Base-by-base conservation (phyloP, 495 filamentous ascomycete genomes). In the Xylaria flabelliformis region DNA sequence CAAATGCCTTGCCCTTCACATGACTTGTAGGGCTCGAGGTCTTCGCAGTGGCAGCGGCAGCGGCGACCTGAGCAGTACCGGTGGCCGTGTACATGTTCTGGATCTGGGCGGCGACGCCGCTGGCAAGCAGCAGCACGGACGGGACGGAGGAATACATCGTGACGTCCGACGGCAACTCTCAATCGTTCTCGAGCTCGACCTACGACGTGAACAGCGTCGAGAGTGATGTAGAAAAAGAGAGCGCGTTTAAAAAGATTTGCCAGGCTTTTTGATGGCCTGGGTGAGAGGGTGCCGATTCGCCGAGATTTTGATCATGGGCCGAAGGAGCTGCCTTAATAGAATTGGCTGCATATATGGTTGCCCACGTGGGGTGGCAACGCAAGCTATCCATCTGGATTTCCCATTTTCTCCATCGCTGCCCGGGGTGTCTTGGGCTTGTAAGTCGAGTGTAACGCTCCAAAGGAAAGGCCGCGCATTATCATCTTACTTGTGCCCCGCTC, bases 1-100 rank as follows among this genome's bases (percentile, higher is more conserved):
- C 83, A 74, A 93, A 94, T 1, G 85, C 89, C 72, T 87, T 84
- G 65, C 92, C 92, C 70, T 83, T 74, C 64, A 93, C 88, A 74
- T 87, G 80, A 65, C 87, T 89, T 9, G 85, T 86, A 17, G 90
- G 90, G 41, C 86, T 89, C 61, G 67, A 61, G 1, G 83, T 80
- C 74, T 74, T 67, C 0, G 80, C 80, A 26, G 81, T 83, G 24
- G 81, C 82, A 26, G 76, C 74, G 4, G 76, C 81, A 26, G 75
- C 75, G 29, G 72, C 74, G 44, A 83, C 77, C 15, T 73, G 75
- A 21, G 71, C 68, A 12, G 76, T 78, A 19, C 74, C 76, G n/a
- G 77, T 79, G 7, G 77, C 75, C 4, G 77, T 79, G 36, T 78
- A 78, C 9, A 68, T 66, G 58, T 79, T 77, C 69, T 78, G 73